Evolutionary conservation across 768 basidiomycete species (phyloP).

Genomic region (Tricholomella constricta): DNA sequence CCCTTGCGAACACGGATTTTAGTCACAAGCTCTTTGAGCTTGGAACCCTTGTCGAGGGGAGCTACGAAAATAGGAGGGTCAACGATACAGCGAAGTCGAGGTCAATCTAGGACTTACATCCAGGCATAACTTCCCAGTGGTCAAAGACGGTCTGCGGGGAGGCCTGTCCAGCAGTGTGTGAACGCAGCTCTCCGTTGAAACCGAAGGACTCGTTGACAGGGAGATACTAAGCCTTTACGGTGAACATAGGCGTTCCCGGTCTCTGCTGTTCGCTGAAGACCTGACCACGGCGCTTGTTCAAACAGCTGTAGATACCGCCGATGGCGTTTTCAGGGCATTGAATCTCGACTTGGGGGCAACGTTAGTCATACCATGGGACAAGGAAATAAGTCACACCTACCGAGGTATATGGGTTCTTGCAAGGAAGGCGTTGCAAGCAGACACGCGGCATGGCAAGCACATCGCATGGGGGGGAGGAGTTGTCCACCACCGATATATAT

Average conservation of each 20-base stretch:
- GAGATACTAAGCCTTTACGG: constrained; percentile 95
- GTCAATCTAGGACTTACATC: constrained; percentile 63
- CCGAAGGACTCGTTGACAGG: constrained; percentile 93
- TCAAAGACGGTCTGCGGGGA: constrained; percentile 97
- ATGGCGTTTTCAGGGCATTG: constrained; percentile 98
- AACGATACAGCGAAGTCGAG: background rate
- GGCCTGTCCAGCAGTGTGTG: constrained; percentile 93
- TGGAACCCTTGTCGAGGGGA: constrained; percentile 87
- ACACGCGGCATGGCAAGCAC: constrained; percentile 94
- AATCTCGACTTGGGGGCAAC: constrained; percentile 74
- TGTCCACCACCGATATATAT: constrained; percentile 99
- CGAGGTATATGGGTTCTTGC: constrained; percentile 95
- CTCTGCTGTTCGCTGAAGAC: constrained; percentile 98
- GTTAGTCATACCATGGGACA: constrained; percentile 12
- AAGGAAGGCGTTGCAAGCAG: constrained; percentile 87
- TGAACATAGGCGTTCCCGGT: constrained; percentile 99
- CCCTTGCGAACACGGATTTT: constrained; percentile 91
- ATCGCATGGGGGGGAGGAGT: constrained; percentile 95
- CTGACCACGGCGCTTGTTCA: constrained; percentile 98
- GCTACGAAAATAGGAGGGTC: constrained; percentile 35
- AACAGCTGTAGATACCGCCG: constrained; percentile 91
- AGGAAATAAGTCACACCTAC: constrained; percentile 40
- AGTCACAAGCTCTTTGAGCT: constrained; percentile 82
- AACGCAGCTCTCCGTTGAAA: constrained; percentile 95
- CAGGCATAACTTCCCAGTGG: constrained; percentile 87